These are phyloP conservation scores for Gonapodya prolifera DNA, from an alignment of 192 early-diverging fungal genomes.

Conservation along the genomic window DNA sequence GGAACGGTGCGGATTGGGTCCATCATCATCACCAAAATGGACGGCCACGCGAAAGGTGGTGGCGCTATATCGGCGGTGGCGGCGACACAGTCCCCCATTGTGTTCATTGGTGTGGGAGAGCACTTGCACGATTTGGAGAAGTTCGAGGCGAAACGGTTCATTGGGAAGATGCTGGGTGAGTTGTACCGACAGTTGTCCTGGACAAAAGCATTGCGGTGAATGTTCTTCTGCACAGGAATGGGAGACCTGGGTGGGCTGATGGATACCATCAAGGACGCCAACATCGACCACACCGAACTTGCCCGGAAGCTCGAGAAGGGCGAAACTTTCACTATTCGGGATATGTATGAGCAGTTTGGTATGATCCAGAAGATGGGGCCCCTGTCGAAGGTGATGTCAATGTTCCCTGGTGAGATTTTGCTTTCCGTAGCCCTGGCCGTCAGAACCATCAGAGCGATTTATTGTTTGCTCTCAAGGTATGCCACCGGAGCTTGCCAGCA, in stretches of 20 bases:
- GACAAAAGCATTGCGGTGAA: not conserved
- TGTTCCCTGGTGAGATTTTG: conserved; percentile 61
- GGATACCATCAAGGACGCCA: conserved; percentile 79
- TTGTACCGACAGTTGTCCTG: not conserved
- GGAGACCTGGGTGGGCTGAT: conserved; percentile 78
- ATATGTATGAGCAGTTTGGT: conserved; percentile 89
- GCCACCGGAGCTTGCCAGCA: conserved; percentile 28
- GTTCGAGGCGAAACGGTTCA: conserved; percentile 76
- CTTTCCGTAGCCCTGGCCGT: conserved; percentile 43
- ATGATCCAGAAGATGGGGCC: conserved; percentile 85
- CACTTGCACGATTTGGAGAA: conserved; percentile 90
- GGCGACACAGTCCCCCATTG: conserved; percentile 81
- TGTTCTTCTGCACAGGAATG: conserved; percentile 45
- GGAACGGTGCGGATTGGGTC: conserved; percentile 87
- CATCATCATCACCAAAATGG: conserved; percentile 97
- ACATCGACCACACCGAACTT: conserved; percentile 71
- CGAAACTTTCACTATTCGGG: conserved; percentile 70
- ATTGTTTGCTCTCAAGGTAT: conserved; percentile 45
- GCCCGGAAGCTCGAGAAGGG: conserved; percentile 84
- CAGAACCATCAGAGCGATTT: conserved; percentile 45
- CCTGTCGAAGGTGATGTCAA: conserved; percentile 77
- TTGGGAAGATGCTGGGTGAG: conserved; percentile 76
- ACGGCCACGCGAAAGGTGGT: conserved; percentile 96
- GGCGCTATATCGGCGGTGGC: conserved; percentile 97
- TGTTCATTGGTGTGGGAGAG: conserved; percentile 95